phyloP scores from a whole-genome alignment of 1,284 basidiomycete genomes.

The Apiotrichum gracile region DNA sequence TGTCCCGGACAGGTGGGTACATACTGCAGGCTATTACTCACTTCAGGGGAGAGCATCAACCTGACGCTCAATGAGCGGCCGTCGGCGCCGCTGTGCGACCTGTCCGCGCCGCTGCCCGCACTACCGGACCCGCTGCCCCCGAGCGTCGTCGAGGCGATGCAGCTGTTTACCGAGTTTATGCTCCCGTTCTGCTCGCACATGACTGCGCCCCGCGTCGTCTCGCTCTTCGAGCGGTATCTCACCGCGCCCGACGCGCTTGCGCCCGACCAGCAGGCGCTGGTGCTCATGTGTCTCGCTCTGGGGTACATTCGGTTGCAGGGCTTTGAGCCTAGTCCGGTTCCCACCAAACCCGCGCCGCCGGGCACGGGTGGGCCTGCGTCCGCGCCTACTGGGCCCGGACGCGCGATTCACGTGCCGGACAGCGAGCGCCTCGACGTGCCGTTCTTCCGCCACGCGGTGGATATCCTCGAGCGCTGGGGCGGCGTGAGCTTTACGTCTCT shows the following conservation, averaged over 20 bases:
- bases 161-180: conserved; percentile 9
- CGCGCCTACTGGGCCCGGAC: neutral
- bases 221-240: conserved; percentile 12
- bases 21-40: neutral
- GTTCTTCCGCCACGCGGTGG: conserved; percentile 11
- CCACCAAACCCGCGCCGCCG: neutral
- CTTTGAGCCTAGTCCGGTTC: neutral
- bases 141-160: conserved; percentile 7
- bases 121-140: conserved; percentile 9
- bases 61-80: conserved; percentile 9
- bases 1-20: neutral
- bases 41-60: conserved; percentile 4
- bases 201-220: conserved; percentile 8
- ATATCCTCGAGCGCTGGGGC: conserved; percentile 13
- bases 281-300: conserved; percentile 11
- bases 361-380: neutral
- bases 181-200: conserved; percentile 18
- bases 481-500: conserved; percentile 14
- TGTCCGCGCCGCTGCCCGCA: conserved; percentile 9
- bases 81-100: conserved; percentile 9
- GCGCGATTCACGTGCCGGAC: neutral
- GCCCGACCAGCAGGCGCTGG: conserved; percentile 12
- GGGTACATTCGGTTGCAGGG: conserved; percentile 11
- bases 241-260: conserved; percentile 6
- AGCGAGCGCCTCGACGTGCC: conserved; percentile 12